Percentiles rank a stretch among this genome's conserved stretches.
These are phyloP conservation scores for Hortiboletus campestris DNA, from an alignment of 768 basidiomycete genomes.

Conservation along the genomic window DNA sequence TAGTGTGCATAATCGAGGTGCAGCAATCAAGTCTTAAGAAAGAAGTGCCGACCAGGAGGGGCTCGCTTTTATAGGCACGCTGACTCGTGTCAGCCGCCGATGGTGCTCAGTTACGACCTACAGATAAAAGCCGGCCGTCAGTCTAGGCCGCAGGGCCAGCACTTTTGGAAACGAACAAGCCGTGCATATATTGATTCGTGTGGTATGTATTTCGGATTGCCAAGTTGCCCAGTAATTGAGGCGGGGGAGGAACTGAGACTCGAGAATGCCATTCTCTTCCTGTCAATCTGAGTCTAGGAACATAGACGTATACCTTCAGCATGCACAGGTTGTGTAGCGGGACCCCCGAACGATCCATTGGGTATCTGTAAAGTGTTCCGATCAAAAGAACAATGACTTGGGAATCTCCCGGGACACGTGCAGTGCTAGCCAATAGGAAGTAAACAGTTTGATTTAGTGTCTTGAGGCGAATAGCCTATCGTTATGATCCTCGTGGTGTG, in stretches of 20 bases:
- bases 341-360: background rate
- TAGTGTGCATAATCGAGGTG: background rate
- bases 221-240: background rate
- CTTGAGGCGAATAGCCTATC: background rate
- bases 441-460: background rate
- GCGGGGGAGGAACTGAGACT: background rate
- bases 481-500: background rate
- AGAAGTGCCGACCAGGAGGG: background rate
- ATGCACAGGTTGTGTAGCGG: background rate
- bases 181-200: background rate
- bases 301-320: background rate
- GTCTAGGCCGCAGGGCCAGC: too few species aligned
- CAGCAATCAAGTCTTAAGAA: background rate
- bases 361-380: background rate
- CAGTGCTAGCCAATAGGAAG: too few species aligned
- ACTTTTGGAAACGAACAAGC: background rate
- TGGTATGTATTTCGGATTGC: too few species aligned
- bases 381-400: background rate
- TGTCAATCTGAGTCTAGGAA: background rate
- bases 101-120: background rate
- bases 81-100: constrained; percentile 12
- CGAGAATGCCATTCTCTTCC: background rate
- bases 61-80: background rate
- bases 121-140: background rate
- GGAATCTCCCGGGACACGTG: background rate